Evolutionary conservation across 2,329 filamentous ascomycete species (phyloP).

Genomic region (Cladosporium velox): DNA sequence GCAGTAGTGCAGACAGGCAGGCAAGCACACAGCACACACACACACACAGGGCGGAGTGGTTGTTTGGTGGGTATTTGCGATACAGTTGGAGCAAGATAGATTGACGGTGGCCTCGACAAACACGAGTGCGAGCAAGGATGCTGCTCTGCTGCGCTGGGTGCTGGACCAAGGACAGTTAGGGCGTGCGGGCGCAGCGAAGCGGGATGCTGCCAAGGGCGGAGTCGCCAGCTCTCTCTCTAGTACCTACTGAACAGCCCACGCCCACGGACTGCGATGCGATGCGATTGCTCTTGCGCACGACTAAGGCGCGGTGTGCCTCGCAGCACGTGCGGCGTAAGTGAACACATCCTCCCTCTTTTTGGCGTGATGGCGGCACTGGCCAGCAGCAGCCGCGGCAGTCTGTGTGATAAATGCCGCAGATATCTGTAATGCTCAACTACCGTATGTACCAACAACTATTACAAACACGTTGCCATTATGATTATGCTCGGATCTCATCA

Average conservation of each 20-base stretch:
- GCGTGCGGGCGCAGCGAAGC: background rate
- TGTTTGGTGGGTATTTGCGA: background rate
- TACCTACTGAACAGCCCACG: background rate
- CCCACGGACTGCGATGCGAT: background rate
- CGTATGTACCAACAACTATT: background rate
- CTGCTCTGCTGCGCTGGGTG: background rate
- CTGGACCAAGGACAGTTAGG: background rate
- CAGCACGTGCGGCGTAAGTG: slow-evolving; percentile 1
- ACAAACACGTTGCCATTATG: background rate
- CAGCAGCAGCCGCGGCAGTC: background rate
- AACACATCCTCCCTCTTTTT: background rate
- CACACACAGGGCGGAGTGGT: too few relatives aligned
- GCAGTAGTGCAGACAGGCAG: background rate
- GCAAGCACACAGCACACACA: background rate
- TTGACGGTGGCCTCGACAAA: background rate
- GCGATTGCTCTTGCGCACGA: background rate
- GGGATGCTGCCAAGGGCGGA: slow-evolving; percentile 12
- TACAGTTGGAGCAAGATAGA: background rate
- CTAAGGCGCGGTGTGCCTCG: background rate
- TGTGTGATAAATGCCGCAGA: background rate
- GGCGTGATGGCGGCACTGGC: background rate
- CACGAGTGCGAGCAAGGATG: background rate
- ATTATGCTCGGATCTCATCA: background rate
- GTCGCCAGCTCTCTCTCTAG: background rate
- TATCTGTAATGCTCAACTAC: background rate